A percentile compares a stretch with the other conserved stretches of the same genome.
Conservation (phyloP, 106 monocot genomes). For the Allium fistulosum region DNA sequence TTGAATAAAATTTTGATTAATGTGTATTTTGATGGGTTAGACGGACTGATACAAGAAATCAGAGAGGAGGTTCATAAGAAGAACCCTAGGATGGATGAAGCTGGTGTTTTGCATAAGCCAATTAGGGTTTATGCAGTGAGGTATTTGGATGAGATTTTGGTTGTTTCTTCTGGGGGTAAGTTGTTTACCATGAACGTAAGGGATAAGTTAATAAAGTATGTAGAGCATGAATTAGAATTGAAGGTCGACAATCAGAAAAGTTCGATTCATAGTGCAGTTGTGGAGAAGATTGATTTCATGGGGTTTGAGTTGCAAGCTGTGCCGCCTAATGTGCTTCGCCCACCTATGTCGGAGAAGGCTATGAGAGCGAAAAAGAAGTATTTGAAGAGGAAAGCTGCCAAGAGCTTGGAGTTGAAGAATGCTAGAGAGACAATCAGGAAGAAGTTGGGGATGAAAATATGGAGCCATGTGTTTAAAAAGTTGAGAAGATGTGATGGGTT, state of each 20-base stretch:
- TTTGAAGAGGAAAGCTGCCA: slow-evolving; percentile 66
- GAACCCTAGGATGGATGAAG: slow-evolving; percentile 29
- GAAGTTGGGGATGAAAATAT: slow-evolving; percentile 78
- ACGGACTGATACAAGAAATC: slow-evolving; percentile 45
- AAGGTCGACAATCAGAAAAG: slow-evolving; percentile 49
- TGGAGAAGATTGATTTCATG: slow-evolving; percentile 79
- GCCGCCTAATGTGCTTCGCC: slow-evolving; percentile 63
- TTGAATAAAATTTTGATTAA: slow-evolving; percentile 55
- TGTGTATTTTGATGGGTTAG: slow-evolving; percentile 75
- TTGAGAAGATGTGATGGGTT: slow-evolving; percentile 39
- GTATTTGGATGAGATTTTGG: slow-evolving; percentile 85
- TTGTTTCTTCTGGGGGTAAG: slow-evolving; percentile 76
- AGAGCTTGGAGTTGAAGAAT: slow-evolving; percentile 76
- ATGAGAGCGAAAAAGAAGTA: slow-evolving; percentile 86
- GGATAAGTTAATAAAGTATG: slow-evolving; percentile 45
- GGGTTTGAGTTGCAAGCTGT: slow-evolving; percentile 94
- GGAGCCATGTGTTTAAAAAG: slow-evolving; percentile 74
- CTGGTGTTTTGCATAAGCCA: slow-evolving; percentile 63
- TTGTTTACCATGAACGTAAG: slow-evolving; percentile 52
- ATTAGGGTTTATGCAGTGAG: slow-evolving; percentile 75
- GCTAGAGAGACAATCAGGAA: slow-evolving; percentile 87
- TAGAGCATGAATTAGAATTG: slow-evolving; percentile 51
- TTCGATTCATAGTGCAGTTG: slow-evolving; percentile 76
- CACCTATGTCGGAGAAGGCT: slow-evolving; percentile 87
- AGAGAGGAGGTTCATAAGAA: slow-evolving; percentile 43